Percentiles rank a stretch among this genome's conserved stretches.
Evolutionary conservation across 2,329 filamentous ascomycete species (phyloP).

Genomic region (Talaromyces sp.): DNA sequence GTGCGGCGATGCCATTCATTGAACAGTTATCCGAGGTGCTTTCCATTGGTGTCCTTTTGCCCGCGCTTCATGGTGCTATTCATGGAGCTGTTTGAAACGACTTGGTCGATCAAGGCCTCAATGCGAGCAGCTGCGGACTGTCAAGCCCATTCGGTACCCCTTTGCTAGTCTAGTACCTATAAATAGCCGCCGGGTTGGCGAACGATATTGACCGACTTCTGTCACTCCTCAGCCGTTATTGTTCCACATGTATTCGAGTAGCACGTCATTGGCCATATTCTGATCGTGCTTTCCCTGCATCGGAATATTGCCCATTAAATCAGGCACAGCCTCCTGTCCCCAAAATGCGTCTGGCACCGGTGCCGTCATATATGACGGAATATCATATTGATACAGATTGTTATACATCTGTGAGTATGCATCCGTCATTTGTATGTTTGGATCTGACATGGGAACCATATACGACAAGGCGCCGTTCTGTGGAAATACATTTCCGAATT

Average conservation of each 20-base stretch:
- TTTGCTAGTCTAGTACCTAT: not conserved
- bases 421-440: conserved; percentile 5
- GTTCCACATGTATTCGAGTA: conserved; percentile 14
- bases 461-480: conserved; percentile 7
- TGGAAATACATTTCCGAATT: not conserved
- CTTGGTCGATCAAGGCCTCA: not conserved
- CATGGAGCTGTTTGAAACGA: not conserved
- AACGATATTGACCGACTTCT: not conserved
- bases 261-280: conserved; percentile 4
- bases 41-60: not conserved
- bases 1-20: not conserved
- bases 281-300: conserved; percentile 1
- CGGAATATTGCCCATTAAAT: not conserved
- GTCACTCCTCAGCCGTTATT: conserved; percentile 1
- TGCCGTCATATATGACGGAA: conserved; percentile 11
- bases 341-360: conserved; percentile 2
- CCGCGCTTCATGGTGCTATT: not conserved
- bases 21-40: no score
- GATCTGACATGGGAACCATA: conserved; percentile 9
- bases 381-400: conserved; percentile 12
- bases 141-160: not conserved
- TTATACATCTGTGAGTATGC: conserved; percentile 14
- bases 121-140: not conserved
- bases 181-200: not conserved
- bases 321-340: not conserved